Base-by-base conservation (phyloP, 1,284 basidiomycete species). In the Ustilago nuda region DNA sequence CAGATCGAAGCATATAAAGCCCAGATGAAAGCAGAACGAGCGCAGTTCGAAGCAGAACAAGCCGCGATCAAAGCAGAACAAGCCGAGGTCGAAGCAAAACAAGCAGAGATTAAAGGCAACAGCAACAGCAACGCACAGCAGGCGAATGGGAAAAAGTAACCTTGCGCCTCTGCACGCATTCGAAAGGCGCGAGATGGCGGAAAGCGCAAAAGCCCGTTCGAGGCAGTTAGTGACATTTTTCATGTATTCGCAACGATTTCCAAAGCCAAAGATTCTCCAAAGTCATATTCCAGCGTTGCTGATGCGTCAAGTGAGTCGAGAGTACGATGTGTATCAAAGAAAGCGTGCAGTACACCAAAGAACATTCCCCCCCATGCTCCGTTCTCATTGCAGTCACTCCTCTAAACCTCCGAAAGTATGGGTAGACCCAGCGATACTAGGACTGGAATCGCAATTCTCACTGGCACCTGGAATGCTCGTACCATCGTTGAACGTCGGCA, bases 351-450 rank as follows among this genome's bases (percentile, higher is more conserved):
- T 27, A 27, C 23, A 27, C 23, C 23, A 27, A 27, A 27, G 23
- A 27, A 3, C 23, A 27, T 27, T 3, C 23, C 23, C 3, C 23
- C 23, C 23, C 23, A 2, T 27, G 23, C 23, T 27, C 23, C 23
- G 23, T 27, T 33, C 32, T 6, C 30, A 9, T 46, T 23, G 46
- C 23, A 33, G 23, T 30, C 33, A 63, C 1, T 62, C 64, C 12
- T 68, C 64, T 8, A 57, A 19, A 3, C 61, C 73, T n/a, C 73
- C 73, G 58, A 76, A 76, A 5, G 73, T 72, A 53, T 76, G 64
- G 17, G 61, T 64, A 15, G 43, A 52, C 0, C 35, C 73, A 7
- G 61, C 61, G 2, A 71, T 8, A 15, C 50, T 52, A 2, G 73
- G 68, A 1, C 30, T 35, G 43, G 66, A 70, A 3, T 54, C 64